Percentiles rank a stretch among this genome's conserved stretches.
These are phyloP conservation scores for Pseudogymnoascus sp. DNA, from an alignment of 2,329 filamentous ascomycete genomes.

Conservation along the genomic window DNA sequence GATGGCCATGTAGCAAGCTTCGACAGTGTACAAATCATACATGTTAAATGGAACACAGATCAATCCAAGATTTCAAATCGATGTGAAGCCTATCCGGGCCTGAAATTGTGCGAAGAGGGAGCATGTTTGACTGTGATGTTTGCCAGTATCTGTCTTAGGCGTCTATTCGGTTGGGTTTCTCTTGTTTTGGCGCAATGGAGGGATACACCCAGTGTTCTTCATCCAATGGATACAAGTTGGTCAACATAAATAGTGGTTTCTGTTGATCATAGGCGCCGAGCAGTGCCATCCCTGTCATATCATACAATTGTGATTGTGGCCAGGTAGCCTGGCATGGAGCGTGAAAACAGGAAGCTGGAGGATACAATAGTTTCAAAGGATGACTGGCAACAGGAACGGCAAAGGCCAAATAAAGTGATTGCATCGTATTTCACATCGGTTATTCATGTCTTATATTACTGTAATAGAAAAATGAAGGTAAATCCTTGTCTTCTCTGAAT, in stretches of 20 bases:
- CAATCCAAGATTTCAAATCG: background rate
- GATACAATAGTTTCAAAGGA: background rate
- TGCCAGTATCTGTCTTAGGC: background rate
- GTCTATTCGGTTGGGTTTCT: background rate
- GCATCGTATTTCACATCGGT: background rate
- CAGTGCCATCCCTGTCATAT: background rate
- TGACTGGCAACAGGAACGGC: background rate
- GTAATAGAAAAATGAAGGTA: too few relatives aligned
- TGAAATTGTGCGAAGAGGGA: background rate
- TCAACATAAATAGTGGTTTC: background rate
- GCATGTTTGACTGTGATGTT: background rate
- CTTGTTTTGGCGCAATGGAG: background rate
- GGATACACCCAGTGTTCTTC: background rate
- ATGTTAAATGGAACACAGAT: slow-evolving; percentile 12
- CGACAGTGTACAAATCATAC: slow-evolving; percentile 11
- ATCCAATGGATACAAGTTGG: background rate
- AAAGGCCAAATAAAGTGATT: background rate
- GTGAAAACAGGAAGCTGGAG: background rate
- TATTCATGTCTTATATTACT: background rate
- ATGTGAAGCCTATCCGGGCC: background rate
- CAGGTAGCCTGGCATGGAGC: background rate
- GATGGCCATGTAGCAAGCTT: background rate
- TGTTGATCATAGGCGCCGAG: background rate
- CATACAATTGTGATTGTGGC: background rate
- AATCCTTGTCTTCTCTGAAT: background rate